Conservation (phyloP, 768 basidiomycete species). For the Podaxis sp. region DNA sequence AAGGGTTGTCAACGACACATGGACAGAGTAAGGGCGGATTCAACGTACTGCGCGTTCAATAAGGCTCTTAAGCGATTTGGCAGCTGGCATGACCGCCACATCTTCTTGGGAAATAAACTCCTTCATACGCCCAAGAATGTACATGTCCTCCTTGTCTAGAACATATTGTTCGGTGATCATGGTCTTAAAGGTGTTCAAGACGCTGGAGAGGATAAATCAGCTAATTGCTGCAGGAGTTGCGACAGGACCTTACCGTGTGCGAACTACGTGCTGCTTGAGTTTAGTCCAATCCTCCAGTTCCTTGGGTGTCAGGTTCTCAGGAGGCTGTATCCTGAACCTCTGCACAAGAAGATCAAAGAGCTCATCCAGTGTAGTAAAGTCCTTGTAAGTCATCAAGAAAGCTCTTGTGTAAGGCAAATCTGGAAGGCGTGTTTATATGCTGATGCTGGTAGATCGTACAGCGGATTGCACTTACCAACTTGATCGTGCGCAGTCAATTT, state of each 20-base stretch:
- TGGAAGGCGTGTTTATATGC: conserved; percentile 25
- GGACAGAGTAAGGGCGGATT: neutral
- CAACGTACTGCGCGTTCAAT: conserved; percentile 79
- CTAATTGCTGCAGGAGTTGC: conserved; percentile 6
- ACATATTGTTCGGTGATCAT: conserved; percentile 86
- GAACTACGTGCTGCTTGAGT: conserved; percentile 84
- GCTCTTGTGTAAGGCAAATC: conserved; percentile 82
- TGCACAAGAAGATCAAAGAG: conserved; percentile 79
- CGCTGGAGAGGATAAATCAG: conserved; percentile 42
- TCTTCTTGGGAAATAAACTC: conserved; percentile 71
- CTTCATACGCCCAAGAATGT: conserved; percentile 80
- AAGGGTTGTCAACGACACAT: conserved; percentile 7
- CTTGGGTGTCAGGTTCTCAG: conserved; percentile 55
- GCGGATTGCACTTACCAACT: conserved; percentile 52
- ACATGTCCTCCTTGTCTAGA: conserved; percentile 83
- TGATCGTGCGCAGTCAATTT: conserved; percentile 90
- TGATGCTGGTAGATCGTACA: neutral
- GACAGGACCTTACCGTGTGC: conserved; percentile 65
- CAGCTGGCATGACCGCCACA: conserved; percentile 62
- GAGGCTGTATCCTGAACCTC: conserved; percentile 79
- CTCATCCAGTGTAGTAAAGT: conserved; percentile 83
- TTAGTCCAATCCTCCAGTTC: conserved; percentile 81
- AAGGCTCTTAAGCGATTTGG: conserved; percentile 70
- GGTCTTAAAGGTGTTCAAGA: conserved; percentile 86
- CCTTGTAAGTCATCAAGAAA: conserved; percentile 96